Percentiles rank a stretch among this genome's conserved stretches.
phyloP scores from a whole-genome alignment of 2,329 filamentous ascomycete genomes.

The Endothia cerciana region DNA sequence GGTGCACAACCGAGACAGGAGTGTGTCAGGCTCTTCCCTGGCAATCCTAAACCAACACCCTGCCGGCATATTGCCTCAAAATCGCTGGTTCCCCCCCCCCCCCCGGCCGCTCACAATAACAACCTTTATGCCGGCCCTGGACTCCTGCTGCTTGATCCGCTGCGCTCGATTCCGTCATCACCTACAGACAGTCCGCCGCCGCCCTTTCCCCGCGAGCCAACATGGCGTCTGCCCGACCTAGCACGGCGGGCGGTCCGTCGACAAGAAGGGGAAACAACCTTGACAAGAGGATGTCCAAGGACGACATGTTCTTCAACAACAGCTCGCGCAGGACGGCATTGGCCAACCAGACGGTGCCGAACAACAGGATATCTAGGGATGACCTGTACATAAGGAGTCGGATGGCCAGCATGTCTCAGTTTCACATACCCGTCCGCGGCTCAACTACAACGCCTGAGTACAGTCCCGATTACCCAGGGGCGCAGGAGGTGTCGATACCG shows the following conservation, averaged over 20 bases:
- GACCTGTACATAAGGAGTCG: conserved; percentile 43
- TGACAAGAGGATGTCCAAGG: conserved; percentile 51
- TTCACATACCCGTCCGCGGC: conserved; percentile 46
- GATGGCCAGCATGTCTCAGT: conserved; percentile 38
- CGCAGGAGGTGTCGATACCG: conserved; percentile 39
- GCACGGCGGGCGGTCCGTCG: conserved; percentile 37
- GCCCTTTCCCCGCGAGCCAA: conserved; percentile 33
- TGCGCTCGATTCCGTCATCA: conserved; percentile 32
- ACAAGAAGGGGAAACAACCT: conserved; percentile 31
- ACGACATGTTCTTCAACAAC: conserved; percentile 44
- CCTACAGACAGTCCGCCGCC: conserved; percentile 30
- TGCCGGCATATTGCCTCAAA: conserved; percentile 36
- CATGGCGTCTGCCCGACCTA: conserved; percentile 44
- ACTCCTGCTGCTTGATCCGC: conserved; percentile 38
- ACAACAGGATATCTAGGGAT: conserved; percentile 50
- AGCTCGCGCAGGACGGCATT: conserved; percentile 21
- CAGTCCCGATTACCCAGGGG: conserved; percentile 42
- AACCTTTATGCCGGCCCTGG: conserved; percentile 34
- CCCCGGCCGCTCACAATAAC: background rate
- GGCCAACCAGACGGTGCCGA: conserved; percentile 26
- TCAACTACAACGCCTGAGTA: conserved; percentile 49
- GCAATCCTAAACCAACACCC: conserved; percentile 37
- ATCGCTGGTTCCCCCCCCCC: conserved; percentile 22
- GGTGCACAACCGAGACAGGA: conserved; percentile 36
- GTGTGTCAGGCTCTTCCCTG: conserved; percentile 43